A percentile compares a stretch with the other conserved stretches of the same genome.
These are phyloP conservation scores for Pneumocystis murina DNA, from an alignment of 1,139 yeast genomes.

Conservation along the genomic window DNA sequence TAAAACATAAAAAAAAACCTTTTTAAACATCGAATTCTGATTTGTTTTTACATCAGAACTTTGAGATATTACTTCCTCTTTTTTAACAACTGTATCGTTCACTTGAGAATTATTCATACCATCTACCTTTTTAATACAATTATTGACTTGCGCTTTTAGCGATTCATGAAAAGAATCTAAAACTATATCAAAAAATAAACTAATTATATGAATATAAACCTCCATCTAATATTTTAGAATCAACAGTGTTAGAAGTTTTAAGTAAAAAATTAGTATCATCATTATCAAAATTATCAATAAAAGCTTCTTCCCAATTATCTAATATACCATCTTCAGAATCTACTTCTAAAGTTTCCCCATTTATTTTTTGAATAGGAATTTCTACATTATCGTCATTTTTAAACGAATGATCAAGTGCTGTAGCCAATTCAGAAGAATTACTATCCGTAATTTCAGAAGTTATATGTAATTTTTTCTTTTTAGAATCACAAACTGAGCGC, in stretches of 20 bases:
- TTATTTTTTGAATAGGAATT: neutral
- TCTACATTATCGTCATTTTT: neutral
- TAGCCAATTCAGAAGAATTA: neutral
- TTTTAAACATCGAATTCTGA: neutral
- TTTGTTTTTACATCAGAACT: neutral
- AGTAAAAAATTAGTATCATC: neutral
- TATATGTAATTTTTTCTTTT: conserved; percentile 42
- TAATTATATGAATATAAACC: neutral
- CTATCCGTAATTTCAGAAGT: neutral
- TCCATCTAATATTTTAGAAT: neutral
- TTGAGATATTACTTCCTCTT: neutral
- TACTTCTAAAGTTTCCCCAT: neutral
- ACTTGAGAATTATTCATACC: neutral
- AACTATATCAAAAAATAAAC: neutral
- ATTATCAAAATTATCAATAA: neutral
- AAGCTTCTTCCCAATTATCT: neutral
- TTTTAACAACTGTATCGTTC: neutral
- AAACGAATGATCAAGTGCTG: neutral
- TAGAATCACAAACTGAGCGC: conserved; percentile 52
- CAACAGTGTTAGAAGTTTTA: neutral
- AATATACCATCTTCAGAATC: neutral
- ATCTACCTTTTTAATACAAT: neutral
- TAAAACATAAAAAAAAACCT: neutral
- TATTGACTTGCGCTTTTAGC: neutral
- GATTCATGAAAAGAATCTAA: neutral